Evolutionary conservation across 352 stramenopile species (phyloP).

Genomic region (Poterioochromonas sp.): DNA sequence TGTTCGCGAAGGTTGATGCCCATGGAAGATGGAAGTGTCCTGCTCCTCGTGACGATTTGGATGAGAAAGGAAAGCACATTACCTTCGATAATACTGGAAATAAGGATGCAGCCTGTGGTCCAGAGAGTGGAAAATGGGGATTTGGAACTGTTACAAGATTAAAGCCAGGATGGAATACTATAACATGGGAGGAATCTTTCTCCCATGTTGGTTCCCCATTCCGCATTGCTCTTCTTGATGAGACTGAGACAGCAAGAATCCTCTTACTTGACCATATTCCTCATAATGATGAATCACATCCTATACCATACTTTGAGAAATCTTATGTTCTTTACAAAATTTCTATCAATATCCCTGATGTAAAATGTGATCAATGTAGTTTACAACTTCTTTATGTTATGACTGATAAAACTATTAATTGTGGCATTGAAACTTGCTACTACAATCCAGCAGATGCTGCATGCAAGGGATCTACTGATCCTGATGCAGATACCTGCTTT

Average conservation of each 20-base stretch:
- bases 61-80: slow-evolving; percentile 29
- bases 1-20: too few species aligned
- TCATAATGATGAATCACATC: slow-evolving; percentile 33
- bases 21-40: too few species aligned
- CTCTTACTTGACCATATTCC: slow-evolving; percentile 32
- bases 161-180: slow-evolving; percentile 20
- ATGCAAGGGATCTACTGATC: slow-evolving; percentile 17
- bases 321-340: slow-evolving; percentile 26
- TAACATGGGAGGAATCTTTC: slow-evolving; percentile 33
- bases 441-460: slow-evolving; percentile 29
- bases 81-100: slow-evolving; percentile 33
- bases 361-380: slow-evolving; percentile 29
- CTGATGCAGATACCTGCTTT: slow-evolving; percentile 14
- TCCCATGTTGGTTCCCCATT: slow-evolving; percentile 29
- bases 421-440: slow-evolving; percentile 18
- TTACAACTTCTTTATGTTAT: slow-evolving; percentile 35
- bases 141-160: slow-evolving; percentile 5
- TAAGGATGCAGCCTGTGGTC: slow-evolving; percentile 30
- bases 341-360: slow-evolving; percentile 23
- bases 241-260: not conserved
- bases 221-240: slow-evolving; percentile 28
- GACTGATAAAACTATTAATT: slow-evolving; percentile 35
- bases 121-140: slow-evolving; percentile 26
- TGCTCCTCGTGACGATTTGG: slow-evolving; percentile 3
- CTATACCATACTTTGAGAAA: not conserved